Evolutionary conservation across 192 early-diverging fungal genomes (phyloP).

Genomic region (Entomortierella lignicola): DNA sequence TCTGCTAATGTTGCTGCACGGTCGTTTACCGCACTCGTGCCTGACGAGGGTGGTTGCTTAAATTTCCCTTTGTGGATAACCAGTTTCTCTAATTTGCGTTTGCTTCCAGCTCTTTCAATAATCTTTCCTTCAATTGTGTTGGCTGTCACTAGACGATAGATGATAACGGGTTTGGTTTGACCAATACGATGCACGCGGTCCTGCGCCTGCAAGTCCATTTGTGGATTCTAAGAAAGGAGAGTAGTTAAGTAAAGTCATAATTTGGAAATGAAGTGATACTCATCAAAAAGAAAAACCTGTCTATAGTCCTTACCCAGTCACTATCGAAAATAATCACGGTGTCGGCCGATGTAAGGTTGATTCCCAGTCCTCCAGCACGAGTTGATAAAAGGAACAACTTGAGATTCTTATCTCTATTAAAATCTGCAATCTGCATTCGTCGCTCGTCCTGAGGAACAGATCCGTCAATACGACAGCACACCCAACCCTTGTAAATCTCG

Average conservation of each 20-base stretch:
- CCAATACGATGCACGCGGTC: constrained; percentile 98
- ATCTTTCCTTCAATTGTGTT: constrained; percentile 90
- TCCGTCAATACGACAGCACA: constrained; percentile 93
- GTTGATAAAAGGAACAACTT: constrained; percentile 94
- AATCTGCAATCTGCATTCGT: constrained; percentile 81
- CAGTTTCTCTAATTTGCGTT: constrained; percentile 90
- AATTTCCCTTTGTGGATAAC: constrained; percentile 94
- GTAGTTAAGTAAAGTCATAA: too few relatives aligned
- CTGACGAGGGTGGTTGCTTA: constrained; percentile 63
- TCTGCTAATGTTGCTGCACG: constrained; percentile 69
- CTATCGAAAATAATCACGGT: constrained; percentile 97
- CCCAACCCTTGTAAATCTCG: constrained; percentile 78
- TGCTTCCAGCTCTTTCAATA: constrained; percentile 81
- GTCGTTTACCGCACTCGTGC: constrained; percentile 11
- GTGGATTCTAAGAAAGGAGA: constrained; percentile 84
- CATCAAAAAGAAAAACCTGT: too few relatives aligned
- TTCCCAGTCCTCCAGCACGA: constrained; percentile 95
- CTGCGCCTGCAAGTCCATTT: constrained; percentile 96
- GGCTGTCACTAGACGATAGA: constrained; percentile 89
- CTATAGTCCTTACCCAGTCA: constrained; percentile 87
- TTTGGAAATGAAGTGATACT: too few relatives aligned
- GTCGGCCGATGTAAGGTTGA: constrained; percentile 96
- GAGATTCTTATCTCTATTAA: constrained; percentile 68
- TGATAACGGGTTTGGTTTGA: constrained; percentile 89
- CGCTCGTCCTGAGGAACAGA: constrained; percentile 84